These are phyloP conservation scores for Madurella fahalii DNA, from an alignment of 2,329 filamentous ascomycete genomes.

Conservation along the genomic window DNA sequence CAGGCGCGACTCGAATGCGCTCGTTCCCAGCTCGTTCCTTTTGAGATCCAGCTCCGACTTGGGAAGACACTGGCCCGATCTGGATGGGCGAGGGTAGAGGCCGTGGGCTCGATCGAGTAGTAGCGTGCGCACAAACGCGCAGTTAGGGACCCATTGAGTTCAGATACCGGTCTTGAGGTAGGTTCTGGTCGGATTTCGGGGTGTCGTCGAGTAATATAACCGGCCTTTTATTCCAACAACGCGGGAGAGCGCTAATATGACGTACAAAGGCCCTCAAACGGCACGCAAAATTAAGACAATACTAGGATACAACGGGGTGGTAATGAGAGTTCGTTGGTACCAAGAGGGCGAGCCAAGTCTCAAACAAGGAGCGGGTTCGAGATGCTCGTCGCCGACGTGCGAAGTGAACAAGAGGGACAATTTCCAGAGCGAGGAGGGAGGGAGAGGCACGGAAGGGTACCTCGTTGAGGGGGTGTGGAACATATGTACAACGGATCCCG, in stretches of 20 bases:
- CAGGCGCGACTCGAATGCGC: neutral
- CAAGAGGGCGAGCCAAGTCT: slow-evolving; percentile 9
- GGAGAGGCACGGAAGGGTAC: slow-evolving; percentile 8
- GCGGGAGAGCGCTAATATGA: no score
- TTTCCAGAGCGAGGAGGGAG: slow-evolving; percentile 1
- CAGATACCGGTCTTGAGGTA: slow-evolving; percentile 6
- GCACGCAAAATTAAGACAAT: neutral
- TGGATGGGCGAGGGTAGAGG: no score
- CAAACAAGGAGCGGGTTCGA: slow-evolving; percentile 24
- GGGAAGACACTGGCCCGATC: neutral
- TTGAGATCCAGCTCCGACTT: neutral
- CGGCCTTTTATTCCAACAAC: no score
- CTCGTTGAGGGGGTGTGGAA: slow-evolving; percentile 16
- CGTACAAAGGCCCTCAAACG: no score
- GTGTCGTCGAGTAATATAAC: neutral
- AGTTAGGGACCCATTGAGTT: slow-evolving; percentile 16
- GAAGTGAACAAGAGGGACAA: slow-evolving; percentile 6
- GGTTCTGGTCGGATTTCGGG: neutral
- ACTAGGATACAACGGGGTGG: slow-evolving; percentile 2
- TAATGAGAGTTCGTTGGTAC: slow-evolving; percentile 13
- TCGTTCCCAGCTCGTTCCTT: neutral
- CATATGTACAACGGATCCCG: slow-evolving; percentile 21
- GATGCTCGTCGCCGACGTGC: slow-evolving; percentile 6
- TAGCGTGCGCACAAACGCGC: neutral
- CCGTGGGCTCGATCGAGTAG: no score